A percentile compares a stretch with the other conserved stretches of the same genome.
Conservation (phyloP, 148 eudicot genomes). For the Dysphania ambrosioides region DNA sequence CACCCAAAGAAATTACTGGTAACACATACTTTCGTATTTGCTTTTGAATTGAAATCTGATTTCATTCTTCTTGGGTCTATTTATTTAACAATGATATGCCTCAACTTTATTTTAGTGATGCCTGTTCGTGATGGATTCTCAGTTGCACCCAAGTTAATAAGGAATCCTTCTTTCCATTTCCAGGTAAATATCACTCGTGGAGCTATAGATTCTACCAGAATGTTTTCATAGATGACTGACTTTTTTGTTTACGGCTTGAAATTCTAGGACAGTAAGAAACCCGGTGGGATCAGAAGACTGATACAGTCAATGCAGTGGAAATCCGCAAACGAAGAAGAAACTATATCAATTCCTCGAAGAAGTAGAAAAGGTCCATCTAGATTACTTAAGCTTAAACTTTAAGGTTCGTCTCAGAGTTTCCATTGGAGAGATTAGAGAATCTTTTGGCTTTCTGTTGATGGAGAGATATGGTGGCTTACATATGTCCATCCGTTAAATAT, state of each 20-base stretch:
- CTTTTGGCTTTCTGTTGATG: not conserved
- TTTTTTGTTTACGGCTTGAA: not conserved
- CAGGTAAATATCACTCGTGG: conserved; percentile 36
- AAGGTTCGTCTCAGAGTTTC: not conserved
- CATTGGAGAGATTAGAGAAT: not conserved
- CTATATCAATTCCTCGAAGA: conserved; percentile 33
- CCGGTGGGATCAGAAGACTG: conserved; percentile 33
- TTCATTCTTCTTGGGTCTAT: not conserved
- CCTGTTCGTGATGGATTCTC: conserved; percentile 48
- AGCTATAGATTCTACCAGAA: not conserved
- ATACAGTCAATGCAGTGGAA: conserved; percentile 33
- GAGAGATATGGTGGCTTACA: not conserved
- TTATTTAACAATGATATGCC: not conserved
- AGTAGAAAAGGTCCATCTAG: conserved; percentile 33
- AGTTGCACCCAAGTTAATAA: conserved; percentile 32
- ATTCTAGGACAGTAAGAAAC: conserved; percentile 41
- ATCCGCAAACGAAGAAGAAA: conserved; percentile 37
- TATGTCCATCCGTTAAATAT: not conserved
- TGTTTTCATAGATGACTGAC: not conserved
- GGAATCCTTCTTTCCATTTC: conserved; percentile 49
- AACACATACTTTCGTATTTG: not conserved
- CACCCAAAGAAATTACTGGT: conserved; percentile 15
- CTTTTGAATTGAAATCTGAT: not conserved
- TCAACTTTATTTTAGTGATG: conserved; percentile 28
- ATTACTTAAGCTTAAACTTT: conserved; percentile 28